Evolutionary conservation across 345 rosid species (phyloP), one percentile per base, ranked within the genome.

Genomic region (Conringia planisiliqua): DNA sequence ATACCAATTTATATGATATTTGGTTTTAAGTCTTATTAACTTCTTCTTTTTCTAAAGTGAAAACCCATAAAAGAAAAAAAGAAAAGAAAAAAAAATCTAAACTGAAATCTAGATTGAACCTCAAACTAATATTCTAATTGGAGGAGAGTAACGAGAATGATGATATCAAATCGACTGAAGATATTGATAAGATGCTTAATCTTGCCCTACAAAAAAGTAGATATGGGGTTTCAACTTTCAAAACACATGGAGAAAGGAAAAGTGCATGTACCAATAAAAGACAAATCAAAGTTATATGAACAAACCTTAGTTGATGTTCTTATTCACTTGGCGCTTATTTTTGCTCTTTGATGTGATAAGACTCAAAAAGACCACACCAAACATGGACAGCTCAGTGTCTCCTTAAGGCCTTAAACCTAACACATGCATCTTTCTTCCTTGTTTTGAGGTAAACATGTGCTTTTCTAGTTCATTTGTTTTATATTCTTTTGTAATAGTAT

Each of bases 381-480:
- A 62, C 71, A 76, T 33, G 69, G 71, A 76, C 75, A 76, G 71
- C 71, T 76, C 66, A 50, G 39, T 76, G 80, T 62, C 75, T 76
- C 66, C 69, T 68, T 64, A 51, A 76, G 66, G 66, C 66, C 71
- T 54, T 62, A 43, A 29, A 70, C 71, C 75, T 70, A 76, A 43
- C 80, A 76, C 80, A 70, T 76, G 80, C 75, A 62, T 62, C 56
- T 61, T 42, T 42, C 20, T 42, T 68, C 62, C 36, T 75, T 76
- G 50, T 54, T 70, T 62, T 69, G 42, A 26, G 24, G 32, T 69
- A 42, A 42, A 54, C 42, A 32, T 75, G 6, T 68, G 46, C 39
- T 13, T 70, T 70, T 16, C 71, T 62, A 13, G n/a, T 70, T 67
- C 44, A 30, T 59, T 74, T 70, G 43, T 70, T 40, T 62, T 61